These are phyloP conservation scores for Paramecium primaurelia DNA, from an alignment of 73 alveolate genomes.

Conservation along the genomic window DNA sequence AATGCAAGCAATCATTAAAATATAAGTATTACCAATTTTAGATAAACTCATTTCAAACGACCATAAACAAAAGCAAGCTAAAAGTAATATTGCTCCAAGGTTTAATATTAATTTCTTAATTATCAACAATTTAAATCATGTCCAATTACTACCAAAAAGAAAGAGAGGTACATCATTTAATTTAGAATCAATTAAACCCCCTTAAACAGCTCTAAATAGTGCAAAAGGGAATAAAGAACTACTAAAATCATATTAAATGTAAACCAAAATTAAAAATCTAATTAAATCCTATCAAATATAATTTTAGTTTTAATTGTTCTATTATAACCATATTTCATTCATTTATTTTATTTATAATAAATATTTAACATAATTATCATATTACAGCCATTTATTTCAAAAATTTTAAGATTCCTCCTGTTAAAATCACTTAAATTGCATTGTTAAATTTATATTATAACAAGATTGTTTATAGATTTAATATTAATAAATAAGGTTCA, in stretches of 20 bases:
- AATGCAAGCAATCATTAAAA: not conserved
- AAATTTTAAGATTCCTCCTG: no score
- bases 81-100: not conserved
- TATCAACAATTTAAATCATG: constrained; percentile 12
- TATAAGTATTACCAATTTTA: not conserved
- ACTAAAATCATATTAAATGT: not conserved
- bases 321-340: not conserved
- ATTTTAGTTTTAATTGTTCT: not conserved
- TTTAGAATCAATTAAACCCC: not conserved
- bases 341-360: no score
- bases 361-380: no score
- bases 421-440: not conserved
- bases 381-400: no score
- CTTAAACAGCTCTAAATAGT: not conserved
- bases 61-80: not conserved
- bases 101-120: not conserved
- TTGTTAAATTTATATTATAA: not conserved
- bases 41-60: not conserved
- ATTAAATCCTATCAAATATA: not conserved
- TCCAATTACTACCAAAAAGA: not conserved
- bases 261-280: not conserved
- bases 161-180: not conserved
- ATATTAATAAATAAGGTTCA: no score
- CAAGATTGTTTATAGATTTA: not conserved
- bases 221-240: not conserved